A percentile compares a stretch with the other conserved stretches of the same genome.
Evolutionary conservation across 1,284 basidiomycete species (phyloP).

Genomic region (Kalmanozyma brasiliensis): DNA sequence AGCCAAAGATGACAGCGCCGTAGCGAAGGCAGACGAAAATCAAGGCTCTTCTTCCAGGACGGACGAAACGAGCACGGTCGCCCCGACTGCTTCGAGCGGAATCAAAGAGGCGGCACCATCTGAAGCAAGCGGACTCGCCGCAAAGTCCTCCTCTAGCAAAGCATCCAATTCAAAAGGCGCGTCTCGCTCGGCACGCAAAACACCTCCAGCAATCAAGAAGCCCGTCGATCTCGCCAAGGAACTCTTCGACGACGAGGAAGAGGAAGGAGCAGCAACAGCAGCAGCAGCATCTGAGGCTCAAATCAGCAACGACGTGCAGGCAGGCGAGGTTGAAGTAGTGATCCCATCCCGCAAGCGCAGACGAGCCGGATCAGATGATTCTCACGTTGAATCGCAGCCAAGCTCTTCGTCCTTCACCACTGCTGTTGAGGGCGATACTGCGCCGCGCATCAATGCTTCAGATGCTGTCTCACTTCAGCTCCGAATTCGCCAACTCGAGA

Average conservation of each 20-base stretch:
- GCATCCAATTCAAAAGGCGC: background rate
- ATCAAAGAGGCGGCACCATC: background rate
- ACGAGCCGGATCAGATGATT: slow-evolving; percentile 18
- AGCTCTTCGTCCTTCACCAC: slow-evolving; percentile 32
- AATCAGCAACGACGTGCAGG: background rate
- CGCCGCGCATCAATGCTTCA: slow-evolving; percentile 5
- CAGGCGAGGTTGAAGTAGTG: slow-evolving; percentile 3
- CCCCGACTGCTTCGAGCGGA: background rate
- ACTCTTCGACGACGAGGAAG: slow-evolving; percentile 24
- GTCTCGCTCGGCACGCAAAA: slow-evolving; percentile 1
- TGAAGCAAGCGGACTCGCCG: background rate
- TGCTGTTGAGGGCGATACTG: slow-evolving; percentile 9
- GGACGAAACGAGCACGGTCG: background rate
- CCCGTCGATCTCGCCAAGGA: slow-evolving; percentile 17
- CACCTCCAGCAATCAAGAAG: slow-evolving; percentile 2
- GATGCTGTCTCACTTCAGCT: slow-evolving; percentile 29
- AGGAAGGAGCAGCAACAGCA: background rate
- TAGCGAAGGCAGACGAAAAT: background rate
- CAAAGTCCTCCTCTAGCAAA: background rate
- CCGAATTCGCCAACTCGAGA: slow-evolving; percentile 37
- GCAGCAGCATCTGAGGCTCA: background rate
- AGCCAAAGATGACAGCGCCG: slow-evolving; percentile 14
- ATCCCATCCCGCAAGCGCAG: slow-evolving; percentile 22
- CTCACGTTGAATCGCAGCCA: slow-evolving; percentile 19
- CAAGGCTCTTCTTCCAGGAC: background rate